These are phyloP conservation scores for Nakazawaea laoshanensis DNA, from an alignment of 805 yeast genomes.

Conservation along the genomic window DNA sequence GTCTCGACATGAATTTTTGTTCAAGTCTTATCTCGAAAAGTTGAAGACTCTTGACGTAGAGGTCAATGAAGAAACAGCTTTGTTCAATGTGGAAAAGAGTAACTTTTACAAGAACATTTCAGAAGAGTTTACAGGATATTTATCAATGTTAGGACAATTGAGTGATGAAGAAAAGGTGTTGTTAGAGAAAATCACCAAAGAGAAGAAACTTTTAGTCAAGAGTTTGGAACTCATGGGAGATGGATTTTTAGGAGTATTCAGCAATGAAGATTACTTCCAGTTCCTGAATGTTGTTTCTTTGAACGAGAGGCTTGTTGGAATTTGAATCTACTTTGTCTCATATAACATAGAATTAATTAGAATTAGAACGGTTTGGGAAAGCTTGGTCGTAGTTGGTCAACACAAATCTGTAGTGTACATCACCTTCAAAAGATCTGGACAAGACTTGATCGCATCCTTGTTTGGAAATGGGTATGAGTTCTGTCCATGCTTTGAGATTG, in stretches of 20 bases:
- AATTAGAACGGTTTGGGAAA: too few species aligned
- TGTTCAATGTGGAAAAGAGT: conserved; percentile 62
- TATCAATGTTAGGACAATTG: not conserved
- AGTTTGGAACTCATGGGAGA: conserved; percentile 1
- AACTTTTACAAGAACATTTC: conserved; percentile 56
- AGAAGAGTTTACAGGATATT: conserved; percentile 10
- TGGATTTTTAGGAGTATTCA: conserved; percentile 5
- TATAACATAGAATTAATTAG: not conserved
- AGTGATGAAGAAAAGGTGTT: not conserved
- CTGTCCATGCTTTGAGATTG: too few species aligned
- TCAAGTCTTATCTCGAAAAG: conserved; percentile 1
- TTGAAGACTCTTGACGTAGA: conserved; percentile 7
- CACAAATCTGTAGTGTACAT: too few species aligned
- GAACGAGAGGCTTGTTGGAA: not conserved
- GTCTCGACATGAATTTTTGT: too few species aligned
- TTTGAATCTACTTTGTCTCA: too few species aligned
- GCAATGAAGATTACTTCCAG: conserved; percentile 7
- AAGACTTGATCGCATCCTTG: too few species aligned
- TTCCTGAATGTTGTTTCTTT: conserved; percentile 1
- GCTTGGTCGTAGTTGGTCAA: too few species aligned
- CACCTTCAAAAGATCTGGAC: too few species aligned
- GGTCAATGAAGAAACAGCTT: conserved; percentile 15
- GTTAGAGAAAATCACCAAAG: not conserved
- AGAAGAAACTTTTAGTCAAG: not conserved
- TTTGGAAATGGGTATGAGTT: too few species aligned